Base-by-base conservation (phyloP, 2,329 filamentous ascomycete species). In the Aspergillus pseudoviridinutans region DNA sequence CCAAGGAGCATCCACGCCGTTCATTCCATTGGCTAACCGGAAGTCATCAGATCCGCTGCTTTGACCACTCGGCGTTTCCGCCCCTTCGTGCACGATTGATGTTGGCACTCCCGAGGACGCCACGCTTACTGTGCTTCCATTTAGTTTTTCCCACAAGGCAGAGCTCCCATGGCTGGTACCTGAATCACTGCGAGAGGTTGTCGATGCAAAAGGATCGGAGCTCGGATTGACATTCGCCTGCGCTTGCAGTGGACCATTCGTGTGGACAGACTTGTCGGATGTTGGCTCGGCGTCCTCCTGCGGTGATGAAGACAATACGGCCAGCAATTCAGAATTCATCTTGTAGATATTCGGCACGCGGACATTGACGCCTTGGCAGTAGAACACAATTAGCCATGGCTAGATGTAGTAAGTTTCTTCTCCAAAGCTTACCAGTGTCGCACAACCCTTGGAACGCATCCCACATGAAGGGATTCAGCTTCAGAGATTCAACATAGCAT, bases 391-490 rank as follows among this genome's bases (percentile, higher is more conserved):
- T 29, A 59, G 55, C 56, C 28, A 44, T 28, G 51, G 49, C 47
- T 22, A 47, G 35, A 22, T 41, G 12, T 17, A n/a, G 5, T 12
- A 50, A 3, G 14, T 14, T 20, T 25, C 32, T 5, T 10, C 12
- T 4, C 25, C 22, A 44, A 49, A 50, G 63, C 74, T 66, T 72
- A 78, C 84, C 86, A 47, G 84, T 90, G 69, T 97, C 92, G 71
- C 92, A 96, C 7, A 99, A 82, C 17, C 86, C 88, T 24, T 88
- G 87, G 68, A 97, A 97, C 0, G 93, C 92, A 79, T 99, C 94
- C 94, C 94, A 99, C 84, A 96, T 94, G 74, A 97, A 93, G 1
- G 94, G 92, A 68, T 97, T 99, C 55, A 87, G 74, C 75, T 92
- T 95, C 66, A 99, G 78, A 5, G 92, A 86, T 59, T 95, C 91